Evolutionary conservation across 148 eudicot species (phyloP), one percentile per base, ranked within the genome.

Genomic region (Cornus controversa): DNA sequence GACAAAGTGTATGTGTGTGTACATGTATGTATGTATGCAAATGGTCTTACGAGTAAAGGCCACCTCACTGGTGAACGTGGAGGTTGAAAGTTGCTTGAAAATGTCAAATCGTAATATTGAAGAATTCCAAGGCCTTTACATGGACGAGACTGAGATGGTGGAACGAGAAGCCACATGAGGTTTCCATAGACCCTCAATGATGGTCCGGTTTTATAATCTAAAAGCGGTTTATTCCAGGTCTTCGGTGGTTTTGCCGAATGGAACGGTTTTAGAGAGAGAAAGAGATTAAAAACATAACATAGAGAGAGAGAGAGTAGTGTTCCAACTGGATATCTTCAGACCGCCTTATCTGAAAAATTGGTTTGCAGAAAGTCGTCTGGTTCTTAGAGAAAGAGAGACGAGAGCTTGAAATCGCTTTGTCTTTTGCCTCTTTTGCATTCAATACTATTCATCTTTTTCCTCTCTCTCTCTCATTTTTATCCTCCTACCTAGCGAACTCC

Each of bases 341-440:
- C 85, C 85, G 85, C 85, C 74, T 78, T 82, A 75, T 78, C 79
- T 74, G 72, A 67, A 78, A 40, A 53, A 34, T 74, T 70, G 57
- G 67, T 60, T 67, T 27, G 23, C 11, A 57, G 47, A 77, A 83
- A 83, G 86, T 80, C 86, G 78, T 77, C 80, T 73, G 34, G 34
- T 31, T 31, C 34, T 31, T 31, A 31, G 34, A 31, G 34, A 31
- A 31, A 31, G 34, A 31, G n/a, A 31, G 66, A 79, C 9, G 63
- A 50, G 69, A 78, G 37, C 63, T 84, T 63, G 13, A 80, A 68
- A 79, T 42, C 79, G 25, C 70, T 78, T 82, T 84, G 84, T 84
- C 85, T 78, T 80, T 78, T 84, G 78, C 79, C 71, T 82, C 81
- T 85, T 71, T 76, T 53, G 88, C 84, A 87, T 87, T 87, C 82